Conservation (phyloP, 1,284 basidiomycete species). For the Sanghuangporus sanghuang region DNA sequence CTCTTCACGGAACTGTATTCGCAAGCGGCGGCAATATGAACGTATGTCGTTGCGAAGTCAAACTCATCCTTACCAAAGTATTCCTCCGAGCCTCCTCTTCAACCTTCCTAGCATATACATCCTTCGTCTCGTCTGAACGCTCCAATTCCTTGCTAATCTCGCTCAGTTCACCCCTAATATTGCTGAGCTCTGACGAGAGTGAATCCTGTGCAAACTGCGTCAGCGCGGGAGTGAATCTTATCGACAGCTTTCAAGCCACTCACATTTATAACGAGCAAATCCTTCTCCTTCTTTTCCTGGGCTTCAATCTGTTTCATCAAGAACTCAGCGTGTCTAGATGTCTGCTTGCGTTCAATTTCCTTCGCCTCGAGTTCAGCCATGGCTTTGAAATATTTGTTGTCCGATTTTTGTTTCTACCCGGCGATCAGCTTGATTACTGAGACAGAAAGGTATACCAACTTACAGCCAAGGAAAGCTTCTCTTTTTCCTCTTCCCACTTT, state of each 20-base stretch:
- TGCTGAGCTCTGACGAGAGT: constrained; percentile 26
- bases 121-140: no score
- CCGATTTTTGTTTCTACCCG: constrained; percentile 80
- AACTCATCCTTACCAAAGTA: neutral
- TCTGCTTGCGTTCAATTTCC: constrained; percentile 71
- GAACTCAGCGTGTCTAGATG: constrained; percentile 66
- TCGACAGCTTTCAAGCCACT: neutral
- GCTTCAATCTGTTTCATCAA: constrained; percentile 75
- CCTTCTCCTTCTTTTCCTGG: constrained; percentile 57
- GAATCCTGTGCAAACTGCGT: constrained; percentile 18
- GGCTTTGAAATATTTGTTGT: constrained; percentile 91
- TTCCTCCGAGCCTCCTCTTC: neutral
- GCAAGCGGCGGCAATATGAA: neutral
- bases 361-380: constrained; percentile 88
- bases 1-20: constrained; percentile 4
- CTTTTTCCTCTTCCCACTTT: constrained; percentile 71
- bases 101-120: neutral
- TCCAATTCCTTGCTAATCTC: no score
- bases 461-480: constrained; percentile 62
- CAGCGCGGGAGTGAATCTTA: neutral
- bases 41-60: neutral
- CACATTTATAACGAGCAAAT: neutral
- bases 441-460: constrained; percentile 19
- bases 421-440: neutral
- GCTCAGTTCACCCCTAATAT: neutral